A percentile compares a stretch with the other conserved stretches of the same genome.
Conservation (phyloP, 345 rosid species). For the Cardiospermum halicacabum region DNA sequence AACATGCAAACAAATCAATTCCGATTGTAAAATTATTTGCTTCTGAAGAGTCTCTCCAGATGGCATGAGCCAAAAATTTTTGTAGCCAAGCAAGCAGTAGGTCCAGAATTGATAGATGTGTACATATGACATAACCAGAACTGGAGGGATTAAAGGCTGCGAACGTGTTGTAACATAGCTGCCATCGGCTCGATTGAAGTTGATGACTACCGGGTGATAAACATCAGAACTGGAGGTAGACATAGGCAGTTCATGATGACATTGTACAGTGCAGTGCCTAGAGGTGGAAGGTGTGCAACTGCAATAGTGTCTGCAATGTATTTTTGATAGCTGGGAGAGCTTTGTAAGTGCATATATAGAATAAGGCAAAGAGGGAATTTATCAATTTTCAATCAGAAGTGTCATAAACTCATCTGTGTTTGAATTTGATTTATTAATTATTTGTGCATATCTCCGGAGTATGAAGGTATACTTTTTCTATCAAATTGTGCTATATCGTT, state of each 20-base stretch:
- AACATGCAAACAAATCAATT: conserved; percentile 6
- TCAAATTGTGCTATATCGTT: too few relatives aligned
- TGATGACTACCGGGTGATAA: neutral
- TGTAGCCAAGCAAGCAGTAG: neutral
- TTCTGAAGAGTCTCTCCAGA: neutral
- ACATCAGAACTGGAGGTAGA: neutral
- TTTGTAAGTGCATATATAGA: neutral
- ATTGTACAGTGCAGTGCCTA: neutral
- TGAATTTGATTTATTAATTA: neutral
- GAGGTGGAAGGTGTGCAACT: neutral
- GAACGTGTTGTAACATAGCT: neutral
- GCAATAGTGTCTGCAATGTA: neutral
- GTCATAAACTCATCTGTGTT: neutral
- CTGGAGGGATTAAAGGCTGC: neutral
- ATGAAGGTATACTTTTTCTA: neutral
- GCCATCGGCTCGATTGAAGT: neutral
- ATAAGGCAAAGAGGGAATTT: neutral
- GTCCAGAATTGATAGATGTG: too few relatives aligned
- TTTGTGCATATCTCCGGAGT: neutral
- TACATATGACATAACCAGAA: neutral
- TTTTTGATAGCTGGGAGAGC: neutral
- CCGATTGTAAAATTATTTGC: conserved; percentile 2
- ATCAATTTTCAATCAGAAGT: neutral
- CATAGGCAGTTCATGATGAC: neutral
- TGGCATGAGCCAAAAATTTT: neutral